A percentile compares a stretch with the other conserved stretches of the same genome.
These are phyloP conservation scores for Fusarium cicatricum DNA, from an alignment of 2,329 filamentous ascomycete species.

Conservation along the genomic window DNA sequence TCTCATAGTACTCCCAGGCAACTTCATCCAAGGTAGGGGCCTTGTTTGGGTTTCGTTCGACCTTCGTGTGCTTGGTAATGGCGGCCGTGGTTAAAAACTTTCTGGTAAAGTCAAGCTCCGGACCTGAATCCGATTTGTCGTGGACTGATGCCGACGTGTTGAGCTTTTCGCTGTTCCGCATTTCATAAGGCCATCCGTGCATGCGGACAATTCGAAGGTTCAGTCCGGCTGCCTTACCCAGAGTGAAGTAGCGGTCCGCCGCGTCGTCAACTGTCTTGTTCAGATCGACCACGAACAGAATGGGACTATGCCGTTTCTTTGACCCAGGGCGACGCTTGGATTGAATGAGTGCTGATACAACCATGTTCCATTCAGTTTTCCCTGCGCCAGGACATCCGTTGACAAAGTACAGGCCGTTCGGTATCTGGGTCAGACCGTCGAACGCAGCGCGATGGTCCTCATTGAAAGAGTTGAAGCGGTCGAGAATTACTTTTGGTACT, in stretches of 20 bases:
- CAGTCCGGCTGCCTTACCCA: constrained; percentile 49
- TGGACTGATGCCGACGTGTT: constrained; percentile 24
- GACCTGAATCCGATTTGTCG: neutral
- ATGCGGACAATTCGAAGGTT: constrained; percentile 49
- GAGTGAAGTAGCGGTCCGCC: constrained; percentile 50
- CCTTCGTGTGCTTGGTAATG: constrained; percentile 30
- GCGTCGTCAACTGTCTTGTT: constrained; percentile 58
- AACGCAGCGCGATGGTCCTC: constrained; percentile 50
- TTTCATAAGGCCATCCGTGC: constrained; percentile 52
- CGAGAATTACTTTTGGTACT: constrained; percentile 39
- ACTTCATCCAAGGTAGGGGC: constrained; percentile 55
- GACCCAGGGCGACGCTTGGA: constrained; percentile 39
- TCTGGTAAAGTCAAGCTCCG: constrained; percentile 45
- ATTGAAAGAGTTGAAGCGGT: constrained; percentile 48
- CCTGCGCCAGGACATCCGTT: constrained; percentile 58
- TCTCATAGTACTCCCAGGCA: constrained; percentile 52
- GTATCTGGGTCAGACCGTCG: constrained; percentile 46
- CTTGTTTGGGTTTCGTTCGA: constrained; percentile 25
- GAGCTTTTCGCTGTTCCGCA: constrained; percentile 44
- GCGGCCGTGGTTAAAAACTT: constrained; percentile 45
- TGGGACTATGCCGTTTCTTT: constrained; percentile 41
- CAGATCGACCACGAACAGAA: constrained; percentile 58
- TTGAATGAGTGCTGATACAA: constrained; percentile 51
- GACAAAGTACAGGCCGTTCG: constrained; percentile 54
- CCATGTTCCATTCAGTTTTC: constrained; percentile 58